Base-by-base conservation (phyloP, 202 grass and related monocot species). In the Saccharum hybrid region DNA sequence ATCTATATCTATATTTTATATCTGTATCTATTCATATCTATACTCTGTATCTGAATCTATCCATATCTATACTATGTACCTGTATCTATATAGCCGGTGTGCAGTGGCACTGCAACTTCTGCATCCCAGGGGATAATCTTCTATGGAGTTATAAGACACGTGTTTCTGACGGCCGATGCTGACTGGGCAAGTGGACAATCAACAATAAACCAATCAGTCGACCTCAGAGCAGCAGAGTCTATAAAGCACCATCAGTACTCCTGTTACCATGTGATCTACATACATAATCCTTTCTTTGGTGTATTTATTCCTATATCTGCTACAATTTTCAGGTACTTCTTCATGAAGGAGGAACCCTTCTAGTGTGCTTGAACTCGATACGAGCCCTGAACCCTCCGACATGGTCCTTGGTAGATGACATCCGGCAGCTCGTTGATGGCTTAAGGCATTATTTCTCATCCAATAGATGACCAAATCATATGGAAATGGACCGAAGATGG, bases 281-380 rank as follows among this genome's bases (percentile, higher is more conserved):
- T 30, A 57, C 30, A 77, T 10, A 41, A 18, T 65, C 10, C 4
- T 30, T 15, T 28, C 48, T 71, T 34, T 18, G 6, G 23, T 43
- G 13, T 57, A 63, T 15, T 54, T 46, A 41, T 43, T 72, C 63
- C 28, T 75, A n/a, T 9, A 51, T 78, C 15, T 8, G 41, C 46
- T 42, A 72, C 46, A 63, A 71, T 48, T 76, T 83, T 57, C 85
- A 98, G 96, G 96, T 98, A 60, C 88, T 98, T 52, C 89, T 98
- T 72, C 96, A 98, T 19, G 95, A 94, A 83, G 95, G 95, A 85
- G 95, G 95, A 22, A 98, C 95, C 11, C 95, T 94, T 81, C 74
- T 98, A 36, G 95, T 98, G 67, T 98, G 92, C 74, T 89, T 94
- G 80, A 98, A 98, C 81, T 98, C 96, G 10, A 84, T 98, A 83